Percentiles rank a stretch among this genome's conserved stretches.
These are phyloP conservation scores for Davidsoniella virescens DNA, from an alignment of 2,329 filamentous ascomycete genomes.

Conservation along the genomic window DNA sequence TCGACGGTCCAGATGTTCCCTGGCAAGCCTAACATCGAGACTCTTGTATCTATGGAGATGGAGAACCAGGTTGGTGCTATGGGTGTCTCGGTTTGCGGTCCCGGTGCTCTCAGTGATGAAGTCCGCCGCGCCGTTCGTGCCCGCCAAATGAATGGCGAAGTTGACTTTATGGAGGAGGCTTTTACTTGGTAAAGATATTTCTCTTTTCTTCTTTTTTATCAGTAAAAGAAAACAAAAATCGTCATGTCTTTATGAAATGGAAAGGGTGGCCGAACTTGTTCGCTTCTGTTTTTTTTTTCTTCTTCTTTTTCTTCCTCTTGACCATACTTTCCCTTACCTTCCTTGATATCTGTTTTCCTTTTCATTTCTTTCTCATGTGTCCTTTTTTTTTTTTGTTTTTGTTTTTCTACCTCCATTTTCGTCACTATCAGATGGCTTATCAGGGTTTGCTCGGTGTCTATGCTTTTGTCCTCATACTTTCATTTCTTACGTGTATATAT, in stretches of 20 bases:
- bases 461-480: constrained; percentile 4
- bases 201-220: neutral
- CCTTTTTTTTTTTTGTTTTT: neutral
- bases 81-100: constrained; percentile 59
- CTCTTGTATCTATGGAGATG: constrained; percentile 56
- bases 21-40: constrained; percentile 57
- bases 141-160: constrained; percentile 46
- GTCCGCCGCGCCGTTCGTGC: constrained; percentile 50
- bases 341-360: neutral
- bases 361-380: neutral
- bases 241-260: neutral
- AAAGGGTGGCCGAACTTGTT: neutral
- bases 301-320: neutral
- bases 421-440: neutral
- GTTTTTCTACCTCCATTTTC: neutral
- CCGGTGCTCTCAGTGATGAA: constrained; percentile 58
- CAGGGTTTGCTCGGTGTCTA: constrained; percentile 1
- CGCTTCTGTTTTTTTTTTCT: neutral
- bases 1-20: constrained; percentile 75
- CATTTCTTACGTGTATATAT: constrained; percentile 1
- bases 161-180: constrained; percentile 68
- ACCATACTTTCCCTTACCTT: neutral
- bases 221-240: neutral
- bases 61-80: constrained; percentile 58
- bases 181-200: constrained; percentile 39